Percentiles rank a stretch among this genome's conserved stretches.
These are phyloP conservation scores for Amauroascus niger DNA, from an alignment of 2,329 filamentous ascomycete genomes.

Conservation along the genomic window DNA sequence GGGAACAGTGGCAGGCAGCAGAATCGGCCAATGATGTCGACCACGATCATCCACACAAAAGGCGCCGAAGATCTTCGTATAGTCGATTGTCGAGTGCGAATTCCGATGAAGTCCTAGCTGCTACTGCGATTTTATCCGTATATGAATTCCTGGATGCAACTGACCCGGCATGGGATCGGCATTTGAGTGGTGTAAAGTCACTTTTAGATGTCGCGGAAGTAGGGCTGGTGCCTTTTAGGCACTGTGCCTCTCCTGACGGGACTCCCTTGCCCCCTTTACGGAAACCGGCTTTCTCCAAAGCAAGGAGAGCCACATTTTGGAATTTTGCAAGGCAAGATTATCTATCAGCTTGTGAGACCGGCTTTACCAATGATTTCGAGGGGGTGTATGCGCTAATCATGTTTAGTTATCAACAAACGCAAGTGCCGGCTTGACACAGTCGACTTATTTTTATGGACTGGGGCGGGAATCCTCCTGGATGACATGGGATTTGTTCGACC, in stretches of 20 bases:
- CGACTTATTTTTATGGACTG: constrained; percentile 54
- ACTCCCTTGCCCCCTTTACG: constrained; percentile 24
- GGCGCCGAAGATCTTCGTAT: constrained; percentile 35
- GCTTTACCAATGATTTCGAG: not conserved
- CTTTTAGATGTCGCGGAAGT: constrained; percentile 44
- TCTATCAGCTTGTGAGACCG: constrained; percentile 48
- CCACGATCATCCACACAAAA: constrained; percentile 39
- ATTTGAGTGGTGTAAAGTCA: constrained; percentile 56
- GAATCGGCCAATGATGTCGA: constrained; percentile 25
- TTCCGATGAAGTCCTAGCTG: constrained; percentile 53
- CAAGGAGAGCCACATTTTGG: constrained; percentile 54
- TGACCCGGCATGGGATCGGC: constrained; percentile 52
- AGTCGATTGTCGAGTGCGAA: constrained; percentile 35
- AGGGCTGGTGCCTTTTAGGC: constrained; percentile 34
- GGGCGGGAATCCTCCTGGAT: constrained; percentile 52
- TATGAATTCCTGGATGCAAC: constrained; percentile 61
- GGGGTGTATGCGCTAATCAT: not conserved
- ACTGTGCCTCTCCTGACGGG: constrained; percentile 35
- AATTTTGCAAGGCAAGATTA: constrained; percentile 59
- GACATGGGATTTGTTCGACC: constrained; percentile 43
- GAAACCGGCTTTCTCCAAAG: constrained; percentile 42
- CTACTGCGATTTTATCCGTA: constrained; percentile 56
- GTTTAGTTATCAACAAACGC: constrained; percentile 46
- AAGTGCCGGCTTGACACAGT: constrained; percentile 53
- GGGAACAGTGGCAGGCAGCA: constrained; percentile 30